Base-by-base conservation (phyloP, 2,329 filamentous ascomycete genomes). In the Nannizziopsis barbatae region DNA sequence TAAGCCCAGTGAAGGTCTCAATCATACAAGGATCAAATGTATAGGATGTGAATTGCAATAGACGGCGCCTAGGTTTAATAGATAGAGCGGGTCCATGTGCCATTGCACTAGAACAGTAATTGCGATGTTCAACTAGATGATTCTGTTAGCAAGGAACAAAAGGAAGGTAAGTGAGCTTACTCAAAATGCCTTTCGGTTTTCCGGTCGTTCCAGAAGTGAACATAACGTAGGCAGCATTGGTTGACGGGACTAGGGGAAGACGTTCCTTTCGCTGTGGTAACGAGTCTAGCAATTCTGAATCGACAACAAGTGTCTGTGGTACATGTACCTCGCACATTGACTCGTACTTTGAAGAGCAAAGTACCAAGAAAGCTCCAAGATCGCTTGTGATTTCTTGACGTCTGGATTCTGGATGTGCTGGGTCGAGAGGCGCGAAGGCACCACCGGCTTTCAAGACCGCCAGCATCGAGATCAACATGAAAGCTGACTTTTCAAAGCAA, bases 401-500 rank as follows among this genome's bases (percentile, higher is more conserved):
- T 2, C 62, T 58, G 7, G 54, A 51, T 6, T 50, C 42, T n/a
- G 60, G 64, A 38, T 61, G 54, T 5, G 53, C 58, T 1, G 62
- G 57, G 17, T 61, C 62, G 10, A 65, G 55, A 5, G 60, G 57
- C 30, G 63, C 56, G 52, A 62, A 62, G 2, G 57, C 58, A 20
- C 57, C 62, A 41, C 62, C 63, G 1, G 59, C 53, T 45, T 61
- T 62, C 30, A 64, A 50, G 5, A 62, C 57, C 2, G 58, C 62
- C 1, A 65, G 43, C 49, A 62, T 54, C 11, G 57, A 55, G 37
- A 65, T 53, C 11, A 93, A 93, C 0, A 92, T 66, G 17, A 79
- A 64, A 1, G 79, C 63, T 0, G 82, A 88, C 60, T 92, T 93
- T 17, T 88, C 77, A 76, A 93, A 81, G 40, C 83, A 71, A 39